Conservation (phyloP, 192 early-diverging fungal genomes). For the Coemansia sp. region DNA sequence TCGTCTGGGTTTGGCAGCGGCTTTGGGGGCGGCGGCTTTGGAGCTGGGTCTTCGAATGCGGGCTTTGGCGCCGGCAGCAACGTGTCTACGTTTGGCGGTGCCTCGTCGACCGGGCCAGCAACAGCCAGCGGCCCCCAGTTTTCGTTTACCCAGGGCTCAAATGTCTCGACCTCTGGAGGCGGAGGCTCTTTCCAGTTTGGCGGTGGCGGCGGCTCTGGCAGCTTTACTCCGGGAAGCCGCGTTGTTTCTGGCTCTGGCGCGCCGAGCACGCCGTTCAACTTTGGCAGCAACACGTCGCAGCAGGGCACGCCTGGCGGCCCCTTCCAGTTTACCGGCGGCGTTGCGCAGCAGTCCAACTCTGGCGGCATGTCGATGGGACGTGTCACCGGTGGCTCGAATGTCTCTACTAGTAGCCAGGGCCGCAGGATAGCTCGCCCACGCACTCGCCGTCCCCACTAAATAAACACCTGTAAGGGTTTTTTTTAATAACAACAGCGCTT, state of each 20-base stretch:
- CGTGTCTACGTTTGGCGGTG: slow-evolving; percentile 20
- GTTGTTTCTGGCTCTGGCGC: slow-evolving; percentile 10
- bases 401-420: slow-evolving; percentile 33
- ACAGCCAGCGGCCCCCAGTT: slow-evolving; percentile 21
- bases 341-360: slow-evolving; percentile 36
- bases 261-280: slow-evolving; percentile 24
- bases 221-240: slow-evolving; percentile 3
- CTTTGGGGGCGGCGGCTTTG: slow-evolving; percentile 24
- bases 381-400: slow-evolving; percentile 39
- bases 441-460: slow-evolving; percentile 28
- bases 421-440: slow-evolving; percentile 45
- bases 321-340: slow-evolving; percentile 43
- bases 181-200: slow-evolving; percentile 29
- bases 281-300: slow-evolving; percentile 39
- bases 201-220: slow-evolving; percentile 7
- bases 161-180: slow-evolving; percentile 6
- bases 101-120: background rate
- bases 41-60: slow-evolving; percentile 13
- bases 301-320: slow-evolving; percentile 10
- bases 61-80: slow-evolving; percentile 28
- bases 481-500: background rate
- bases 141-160: slow-evolving; percentile 27
- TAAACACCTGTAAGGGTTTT: background rate
- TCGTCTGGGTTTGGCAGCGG: slow-evolving; percentile 13
- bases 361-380: slow-evolving; percentile 43